phyloP scores from a whole-genome alignment of 345 rosid species.

The Hibiscus syriacus region DNA sequence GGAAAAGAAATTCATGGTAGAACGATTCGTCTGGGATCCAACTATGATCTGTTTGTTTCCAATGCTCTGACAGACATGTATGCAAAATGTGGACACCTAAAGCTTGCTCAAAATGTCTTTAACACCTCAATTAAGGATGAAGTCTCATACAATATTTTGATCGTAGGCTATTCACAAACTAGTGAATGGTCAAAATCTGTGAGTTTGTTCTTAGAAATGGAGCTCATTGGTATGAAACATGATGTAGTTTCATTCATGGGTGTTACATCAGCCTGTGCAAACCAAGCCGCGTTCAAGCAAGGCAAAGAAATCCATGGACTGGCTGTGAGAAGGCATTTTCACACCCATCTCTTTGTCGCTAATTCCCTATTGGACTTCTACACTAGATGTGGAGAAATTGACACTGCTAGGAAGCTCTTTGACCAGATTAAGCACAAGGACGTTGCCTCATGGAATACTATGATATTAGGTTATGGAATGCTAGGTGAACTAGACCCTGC shows the following conservation, averaged over 20 bases:
- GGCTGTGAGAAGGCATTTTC: conserved; percentile 23
- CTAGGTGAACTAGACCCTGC: conserved; percentile 32
- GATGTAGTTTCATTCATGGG: conserved; percentile 55
- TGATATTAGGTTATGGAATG: conserved; percentile 46
- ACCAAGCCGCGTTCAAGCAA: conserved; percentile 33
- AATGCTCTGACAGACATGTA: conserved; percentile 45
- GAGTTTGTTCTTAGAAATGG: conserved; percentile 47
- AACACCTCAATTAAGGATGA: conserved; percentile 32
- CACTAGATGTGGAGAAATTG: conserved; percentile 36
- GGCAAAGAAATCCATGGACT: conserved; percentile 49
- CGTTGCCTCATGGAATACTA: conserved; percentile 40
- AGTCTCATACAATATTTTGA: conserved; percentile 51
- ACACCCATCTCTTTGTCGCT: conserved; percentile 37
- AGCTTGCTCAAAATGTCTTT: conserved; percentile 35
- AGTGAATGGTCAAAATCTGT: conserved; percentile 42
- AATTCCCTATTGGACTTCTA: conserved; percentile 47
- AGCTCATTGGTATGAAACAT: conserved; percentile 32
- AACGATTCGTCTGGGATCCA: conserved; percentile 24
- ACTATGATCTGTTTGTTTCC: conserved; percentile 29
- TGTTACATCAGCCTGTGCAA: conserved; percentile 48
- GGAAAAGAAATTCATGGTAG: conserved; percentile 46
- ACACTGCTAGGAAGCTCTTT: conserved; percentile 34
- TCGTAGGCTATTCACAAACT: conserved; percentile 41
- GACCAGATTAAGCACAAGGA: conserved; percentile 27
- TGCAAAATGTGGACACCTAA: conserved; percentile 35